These are phyloP conservation scores for Podospora appendiculata DNA, from an alignment of 495 filamentous ascomycete species.

Conservation along the genomic window DNA sequence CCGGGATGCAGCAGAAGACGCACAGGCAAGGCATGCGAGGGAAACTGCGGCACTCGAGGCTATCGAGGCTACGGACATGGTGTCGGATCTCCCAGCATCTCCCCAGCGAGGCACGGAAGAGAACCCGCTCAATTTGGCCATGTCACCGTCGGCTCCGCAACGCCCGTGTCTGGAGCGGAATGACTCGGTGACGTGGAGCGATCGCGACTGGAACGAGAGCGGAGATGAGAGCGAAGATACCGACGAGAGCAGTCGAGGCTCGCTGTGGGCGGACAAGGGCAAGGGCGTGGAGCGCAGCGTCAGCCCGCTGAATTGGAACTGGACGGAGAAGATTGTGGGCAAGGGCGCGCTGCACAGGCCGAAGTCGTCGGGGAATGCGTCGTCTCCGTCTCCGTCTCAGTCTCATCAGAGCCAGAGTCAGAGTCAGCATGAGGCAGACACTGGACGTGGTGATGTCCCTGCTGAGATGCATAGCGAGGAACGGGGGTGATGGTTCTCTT, in stretches of 20 bases:
- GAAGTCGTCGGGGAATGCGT: no score
- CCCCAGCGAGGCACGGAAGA: not conserved
- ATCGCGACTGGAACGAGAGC: conserved; percentile 44
- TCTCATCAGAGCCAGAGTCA: no score
- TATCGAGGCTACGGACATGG: conserved; percentile 13
- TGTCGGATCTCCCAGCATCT: conserved; percentile 3
- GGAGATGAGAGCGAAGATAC: conserved; percentile 38
- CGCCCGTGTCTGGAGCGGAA: conserved; percentile 22
- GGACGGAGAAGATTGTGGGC: conserved; percentile 50
- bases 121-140: conserved; percentile 1
- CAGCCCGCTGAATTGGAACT: conserved; percentile 38
- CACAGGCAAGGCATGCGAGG: not conserved
- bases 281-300: not conserved
- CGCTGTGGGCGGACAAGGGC: conserved; percentile 6
- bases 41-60: conserved; percentile 3
- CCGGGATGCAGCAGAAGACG: not conserved
- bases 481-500: no score
- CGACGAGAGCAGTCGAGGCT: conserved; percentile 5
- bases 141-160: conserved; percentile 9
- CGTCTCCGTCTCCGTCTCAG: no score
- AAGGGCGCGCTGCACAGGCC: conserved; percentile 23
- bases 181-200: conserved; percentile 45
- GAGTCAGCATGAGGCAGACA: no score
- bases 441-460: no score
- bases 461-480: no score